These are phyloP conservation scores for Sphagnum fallax DNA, from an alignment of 228 moss, liverwort and hornwort genomes.

Conservation along the genomic window DNA sequence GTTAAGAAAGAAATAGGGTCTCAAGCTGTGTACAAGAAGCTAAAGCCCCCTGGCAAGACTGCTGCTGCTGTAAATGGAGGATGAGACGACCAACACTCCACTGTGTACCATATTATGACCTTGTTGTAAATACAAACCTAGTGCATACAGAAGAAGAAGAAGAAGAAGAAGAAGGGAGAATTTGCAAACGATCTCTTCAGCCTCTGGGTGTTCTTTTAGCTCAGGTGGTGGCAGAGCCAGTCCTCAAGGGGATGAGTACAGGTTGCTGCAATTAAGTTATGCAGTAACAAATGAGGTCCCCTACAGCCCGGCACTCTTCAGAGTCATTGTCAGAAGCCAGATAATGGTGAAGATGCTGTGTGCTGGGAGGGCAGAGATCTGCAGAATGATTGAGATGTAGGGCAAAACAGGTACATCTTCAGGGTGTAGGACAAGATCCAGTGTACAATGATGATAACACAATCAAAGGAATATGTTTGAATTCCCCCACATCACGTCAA, in stretches of 20 bases:
- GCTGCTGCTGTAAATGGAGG: not conserved
- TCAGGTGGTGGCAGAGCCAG: constrained; percentile 21
- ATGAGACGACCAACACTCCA: constrained; percentile 1
- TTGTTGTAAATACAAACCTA: constrained; percentile 5
- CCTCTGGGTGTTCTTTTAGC: constrained; percentile 24
- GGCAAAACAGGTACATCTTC: constrained; percentile 23
- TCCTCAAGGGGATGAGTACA: constrained; percentile 48
- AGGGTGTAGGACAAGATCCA: constrained; percentile 32
- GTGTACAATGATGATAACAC: constrained; percentile 15
- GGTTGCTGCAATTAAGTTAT: constrained; percentile 33
- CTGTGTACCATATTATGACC: not conserved
- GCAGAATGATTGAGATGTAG: constrained; percentile 31
- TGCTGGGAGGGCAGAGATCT: constrained; percentile 16
- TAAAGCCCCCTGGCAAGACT: not conserved
- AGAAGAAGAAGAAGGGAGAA: constrained; percentile 36
- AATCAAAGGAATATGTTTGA: too few species aligned
- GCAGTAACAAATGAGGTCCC: constrained; percentile 22
- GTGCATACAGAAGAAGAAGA: constrained; percentile 38
- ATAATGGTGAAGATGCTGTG: constrained; percentile 17
- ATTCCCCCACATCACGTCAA: too few species aligned
- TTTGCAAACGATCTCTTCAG: constrained; percentile 26
- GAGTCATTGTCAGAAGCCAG: constrained; percentile 23
- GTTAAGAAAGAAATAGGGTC: constrained; percentile 6
- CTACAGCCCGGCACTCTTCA: constrained; percentile 22
- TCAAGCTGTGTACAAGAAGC: not conserved